Percentiles rank a stretch among this genome's conserved stretches.
These are phyloP conservation scores for Metarhizium sp. DNA, from an alignment of 2,329 filamentous ascomycete species.

Conservation along the genomic window DNA sequence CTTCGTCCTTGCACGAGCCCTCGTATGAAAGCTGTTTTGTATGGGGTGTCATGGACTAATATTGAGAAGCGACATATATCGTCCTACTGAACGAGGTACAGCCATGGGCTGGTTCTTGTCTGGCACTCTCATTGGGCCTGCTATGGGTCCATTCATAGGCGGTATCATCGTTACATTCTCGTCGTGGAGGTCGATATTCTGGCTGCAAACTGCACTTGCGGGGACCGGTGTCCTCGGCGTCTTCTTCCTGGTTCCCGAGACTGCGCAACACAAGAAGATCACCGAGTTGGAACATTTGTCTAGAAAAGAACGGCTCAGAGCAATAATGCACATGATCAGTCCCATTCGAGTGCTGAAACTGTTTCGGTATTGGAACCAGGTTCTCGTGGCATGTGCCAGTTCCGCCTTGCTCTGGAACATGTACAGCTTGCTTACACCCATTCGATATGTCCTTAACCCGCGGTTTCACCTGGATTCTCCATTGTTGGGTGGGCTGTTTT, in stretches of 20 bases:
- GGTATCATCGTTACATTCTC: constrained; percentile 69
- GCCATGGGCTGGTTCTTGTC: constrained; percentile 66
- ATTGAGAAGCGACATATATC: constrained; percentile 44
- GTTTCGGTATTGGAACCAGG: constrained; percentile 60
- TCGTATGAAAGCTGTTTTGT: neutral
- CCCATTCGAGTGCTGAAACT: constrained; percentile 54
- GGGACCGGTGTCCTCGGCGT: constrained; percentile 49
- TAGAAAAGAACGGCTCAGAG: constrained; percentile 35
- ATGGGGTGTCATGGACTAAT: neutral
- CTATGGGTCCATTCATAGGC: constrained; percentile 60
- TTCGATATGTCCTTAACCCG: constrained; percentile 66
- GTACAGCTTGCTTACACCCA: constrained; percentile 49
- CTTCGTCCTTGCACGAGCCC: neutral
- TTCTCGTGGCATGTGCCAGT: constrained; percentile 48
- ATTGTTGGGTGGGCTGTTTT: constrained; percentile 61
- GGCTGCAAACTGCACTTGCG: constrained; percentile 62
- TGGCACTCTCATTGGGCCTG: constrained; percentile 63
- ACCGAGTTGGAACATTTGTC: constrained; percentile 51
- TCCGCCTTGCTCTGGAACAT: constrained; percentile 67
- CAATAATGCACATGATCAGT: constrained; percentile 55
- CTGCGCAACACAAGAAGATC: constrained; percentile 55
- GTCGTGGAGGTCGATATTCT: constrained; percentile 68
- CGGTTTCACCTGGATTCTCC: constrained; percentile 60
- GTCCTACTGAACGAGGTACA: constrained; percentile 59
- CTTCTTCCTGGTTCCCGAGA: constrained; percentile 62